Evolutionary conservation across 2,329 filamentous ascomycete species (phyloP).

Genomic region (Alternaria novae-zelandiae): DNA sequence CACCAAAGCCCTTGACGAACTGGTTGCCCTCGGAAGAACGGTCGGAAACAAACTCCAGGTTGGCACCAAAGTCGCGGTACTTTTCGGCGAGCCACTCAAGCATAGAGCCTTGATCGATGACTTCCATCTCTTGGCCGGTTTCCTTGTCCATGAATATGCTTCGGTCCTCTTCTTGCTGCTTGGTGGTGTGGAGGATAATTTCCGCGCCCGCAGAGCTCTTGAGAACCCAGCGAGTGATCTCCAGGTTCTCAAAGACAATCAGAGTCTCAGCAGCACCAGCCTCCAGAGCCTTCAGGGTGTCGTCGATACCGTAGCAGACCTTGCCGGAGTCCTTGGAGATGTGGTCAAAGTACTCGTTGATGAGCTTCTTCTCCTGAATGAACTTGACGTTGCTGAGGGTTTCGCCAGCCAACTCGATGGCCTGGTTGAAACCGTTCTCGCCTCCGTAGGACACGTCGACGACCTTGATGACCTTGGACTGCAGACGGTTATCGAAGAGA

Average conservation of each 20-base stretch:
- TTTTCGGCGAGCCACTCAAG: slow-evolving; percentile 99
- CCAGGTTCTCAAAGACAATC: slow-evolving; percentile 97
- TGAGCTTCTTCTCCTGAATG: slow-evolving; percentile 99
- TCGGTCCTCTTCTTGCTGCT: slow-evolving; percentile 79
- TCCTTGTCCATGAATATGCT: slow-evolving; percentile 93
- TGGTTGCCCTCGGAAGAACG: slow-evolving; percentile 98
- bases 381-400: slow-evolving; percentile 99
- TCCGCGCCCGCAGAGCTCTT: slow-evolving; percentile 78
- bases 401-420: slow-evolving; percentile 92
- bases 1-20: slow-evolving; percentile 99
- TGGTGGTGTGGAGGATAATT: slow-evolving; percentile 84
- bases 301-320: slow-evolving; percentile 97
- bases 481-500: slow-evolving; percentile 91
- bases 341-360: slow-evolving; percentile 98
- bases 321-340: slow-evolving; percentile 97
- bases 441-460: slow-evolving; percentile 99
- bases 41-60: slow-evolving; percentile 96
- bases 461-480: slow-evolving; percentile 97
- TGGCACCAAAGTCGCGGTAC: slow-evolving; percentile 97
- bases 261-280: slow-evolving; percentile 92
- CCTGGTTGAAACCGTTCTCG: slow-evolving; percentile 99
- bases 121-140: slow-evolving; percentile 96
- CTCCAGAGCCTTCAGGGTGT: slow-evolving; percentile 95
- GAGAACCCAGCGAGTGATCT: slow-evolving; percentile 88
- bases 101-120: slow-evolving; percentile 85